Evolutionary conservation across 176 grass and related monocot genomes (phyloP), one percentile per base, ranked within the genome.

Genomic region (Aechmea fasciata): DNA sequence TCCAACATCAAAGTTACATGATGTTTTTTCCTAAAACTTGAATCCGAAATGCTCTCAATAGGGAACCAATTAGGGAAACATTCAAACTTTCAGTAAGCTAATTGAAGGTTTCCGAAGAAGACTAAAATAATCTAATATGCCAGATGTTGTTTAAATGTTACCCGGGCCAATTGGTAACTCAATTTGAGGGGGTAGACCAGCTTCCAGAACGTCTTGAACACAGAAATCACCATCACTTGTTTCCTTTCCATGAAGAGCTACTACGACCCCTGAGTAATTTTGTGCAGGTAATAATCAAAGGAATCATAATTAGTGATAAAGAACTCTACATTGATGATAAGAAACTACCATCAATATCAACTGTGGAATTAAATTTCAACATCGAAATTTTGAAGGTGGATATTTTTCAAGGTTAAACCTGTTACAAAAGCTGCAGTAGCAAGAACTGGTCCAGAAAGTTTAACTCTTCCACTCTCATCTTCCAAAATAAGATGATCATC

Each of bases 401-500:
- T 6, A 59, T 4, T 59, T 59, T 65, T 50, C 54, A 26, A 70
- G 62, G 18, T n/a, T 57, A 68, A 68, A 90, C 94, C 94, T 75
- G 94, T 93, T 66, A 99, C 94, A 63, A 83, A 93, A 64, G 84
- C 71, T 48, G 82, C 73, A 82, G 84, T 84, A 51, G 71, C 28
- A 29, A 85, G 66, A 72, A 93, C 78, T 61, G 73, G 66, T 85
- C 89, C 89, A 80, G 89, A 78, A 75, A 99, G 77, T 70, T 88
- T 85, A 74, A 99, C 94, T 74, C 94, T 87, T 79, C 94, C 94
- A 52, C 94, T 99, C 75, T 99, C 94, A 77, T 99, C 89, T 99
- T 99, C 94, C 73, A 99, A 80, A 83, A 93, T 87, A 65, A 99
- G 86, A 90, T 99, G 87, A 73, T 99, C 94, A 63, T 99, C 94